Evolutionary conservation across 176 grass and related monocot species (phyloP), one percentile per base, ranked within the genome.

Genomic region (Oryza punctata): DNA sequence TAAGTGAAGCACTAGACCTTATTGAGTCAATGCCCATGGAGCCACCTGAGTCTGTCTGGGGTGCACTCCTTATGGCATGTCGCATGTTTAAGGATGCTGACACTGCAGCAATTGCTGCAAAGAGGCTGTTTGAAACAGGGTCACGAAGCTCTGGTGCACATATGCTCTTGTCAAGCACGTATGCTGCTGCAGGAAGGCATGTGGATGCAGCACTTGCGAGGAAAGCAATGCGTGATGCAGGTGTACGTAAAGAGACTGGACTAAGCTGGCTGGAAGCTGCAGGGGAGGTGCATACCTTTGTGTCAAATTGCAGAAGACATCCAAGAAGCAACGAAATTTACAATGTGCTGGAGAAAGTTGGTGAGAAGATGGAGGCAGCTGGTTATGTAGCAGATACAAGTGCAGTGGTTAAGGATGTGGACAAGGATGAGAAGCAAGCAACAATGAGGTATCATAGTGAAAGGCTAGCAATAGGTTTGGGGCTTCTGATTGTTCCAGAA

Each of bases 171-270:
- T 94, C 91, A 69, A 90, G 86, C 47, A 89, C 93, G 3, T 95
- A 98, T 52, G 91, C 91, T 47, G 93, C 93, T 52, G 87, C 91
- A 21, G 96, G 96, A 70, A 86, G 80, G 82, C 85, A 98, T 60
- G 65, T 73, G 10, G 96, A 98, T 46, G 93, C 96, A 2, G 96
- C 96, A 73, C 87, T 86, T 60, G 89, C 78, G 32, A 84, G 96
- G 74, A 95, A 95, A 85, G 91, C 91, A 30, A 98, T 98, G 96
- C 91, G 96, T 26, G 96, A 98, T 76, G 88, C 86, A 8, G 96
- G 96, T 44, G 68, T 98, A 73, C 86, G 49, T 64, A 98, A 98
- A 84, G 96, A 98, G 64, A 92, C 89, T 13, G 93, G 96, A 25
- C 87, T 98, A 73, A 94, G 96, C 73, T 98, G 96, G 96, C 77